Base-by-base conservation (phyloP, 306 rosid genomes). In the Acacia crassicarpa region DNA sequence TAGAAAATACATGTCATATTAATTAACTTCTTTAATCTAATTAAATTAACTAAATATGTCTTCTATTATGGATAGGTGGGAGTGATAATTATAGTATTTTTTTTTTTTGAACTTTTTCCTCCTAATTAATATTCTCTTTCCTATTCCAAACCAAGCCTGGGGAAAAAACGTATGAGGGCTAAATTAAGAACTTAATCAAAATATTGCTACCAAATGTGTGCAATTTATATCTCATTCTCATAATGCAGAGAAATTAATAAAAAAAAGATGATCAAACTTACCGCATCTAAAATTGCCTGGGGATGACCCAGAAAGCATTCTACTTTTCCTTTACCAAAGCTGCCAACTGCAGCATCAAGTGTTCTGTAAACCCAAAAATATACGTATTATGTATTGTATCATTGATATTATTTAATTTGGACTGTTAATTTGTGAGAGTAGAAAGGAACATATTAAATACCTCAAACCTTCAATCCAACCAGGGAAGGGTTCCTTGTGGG, bases 391-490 rank as follows among this genome's bases (percentile, higher is more conserved):
- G n/a, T 56, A 19, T n/a, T 22, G 14, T 8, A 56, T 3, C 8
- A 56, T 9, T n/a, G 13, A n/a, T 12, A 58, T 10, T 58, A 22
- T 7, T 6, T 17, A 8, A n/a, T 20, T 22, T 22, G 66, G 65
- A n/a, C 33, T 59, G 32, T 23, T 58, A 3, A 54, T 20, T n/a
- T 56, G 22, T 17, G 4, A 9, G 65, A 58, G 30, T 58, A n/a
- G 4, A 58, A 58, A 58, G 14, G 23, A 19, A 25, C 0, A 19
- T 2, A n/a, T 22, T 0, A 58, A 58, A 25, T 86, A 84, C 85
- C 82, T 78, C 20, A 78, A 53, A 23, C 87, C 87, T 81, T 86
- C 85, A 41, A 78, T 65, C 89, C 87, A 87, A 75, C 89, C 87
- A 2, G 87, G 59, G n/a, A 87, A 87, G 32, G 89, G 87, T 2